Base-by-base conservation (phyloP, 805 yeast genomes). In the Scheffersomyces coipomensis region DNA sequence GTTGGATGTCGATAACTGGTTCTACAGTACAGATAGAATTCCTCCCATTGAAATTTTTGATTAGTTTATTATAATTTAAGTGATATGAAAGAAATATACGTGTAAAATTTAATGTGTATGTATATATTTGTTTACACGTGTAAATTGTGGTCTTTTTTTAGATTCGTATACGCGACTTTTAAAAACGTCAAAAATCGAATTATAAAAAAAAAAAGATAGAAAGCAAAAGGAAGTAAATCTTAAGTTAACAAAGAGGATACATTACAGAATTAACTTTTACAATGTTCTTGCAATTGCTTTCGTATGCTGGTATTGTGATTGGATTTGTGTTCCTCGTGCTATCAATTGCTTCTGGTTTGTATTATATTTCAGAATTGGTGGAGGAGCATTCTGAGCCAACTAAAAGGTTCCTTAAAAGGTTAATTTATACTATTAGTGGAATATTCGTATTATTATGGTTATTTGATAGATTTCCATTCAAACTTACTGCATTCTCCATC, bases 11-110 rank as follows among this genome's bases (percentile, higher is more conserved):
- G 91, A 88, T 9, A 93, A 95, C 56, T 91, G 98, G 98, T 90
- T 89, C 59, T 90, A 88, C 68, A 88, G 84, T 52, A 83, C 95
- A 35, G 99, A 93, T 56, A 80, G 96, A 53, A 69, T 93, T 19
- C 97, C 98, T 4, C 99, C 99, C 1, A 80, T 93, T 40, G 98
- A 93, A 56, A 91, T 93, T 38, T 93, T 86, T 59, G 91, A 89
- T 53, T 88, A 52, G 35, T 16, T 10, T 21, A 21, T n/a, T n/a
- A n/a, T n/a, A 8, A 8, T 11, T 22, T 22, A 22, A 22, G 10
- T 22, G 11, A 22, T 7, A 19, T 13, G 7, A n/a, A 9, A 19
- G 25, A 6, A 26, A 34, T 11, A 19, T 27, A 9, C 12, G 27
- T 24, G 27, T 24, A 24, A 12, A 24, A 24, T 24, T 24, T 12